Evolutionary conservation across 2,329 filamentous ascomycete species (phyloP), one percentile per base, ranked within the genome.

Genomic region (Phoma sp.): DNA sequence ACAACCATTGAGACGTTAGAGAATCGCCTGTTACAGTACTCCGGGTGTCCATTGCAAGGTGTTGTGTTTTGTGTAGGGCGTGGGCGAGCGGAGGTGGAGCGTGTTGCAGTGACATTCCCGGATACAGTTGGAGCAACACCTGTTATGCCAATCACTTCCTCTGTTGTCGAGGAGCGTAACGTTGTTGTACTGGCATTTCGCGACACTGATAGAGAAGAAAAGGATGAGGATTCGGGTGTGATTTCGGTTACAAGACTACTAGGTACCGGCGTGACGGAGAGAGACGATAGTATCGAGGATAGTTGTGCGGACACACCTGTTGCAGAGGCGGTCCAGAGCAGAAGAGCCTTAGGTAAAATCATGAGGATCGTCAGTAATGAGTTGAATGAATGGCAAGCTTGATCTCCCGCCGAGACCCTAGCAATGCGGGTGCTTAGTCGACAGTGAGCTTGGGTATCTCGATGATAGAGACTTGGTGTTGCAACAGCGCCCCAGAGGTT

Each of bases 1-100:
- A 71, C 65, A 4, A 75, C 71, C 60, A 72, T 65, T 2, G 73
- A 66, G 7, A 75, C 56, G 40, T 74, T 74, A 21, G 68, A 71
- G 48, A 73, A 68, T n/a, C 59, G 66, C 10, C 71, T 60, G 17
- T 56, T 46, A 55, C 72, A 75, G 30, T 73, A 68, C 26, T 75
- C 73, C n/a, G 59, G 47, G 45, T 73, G 53, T n/a, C 66, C 67
- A 47, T 75, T 75, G 59, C 73, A 75, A 17, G 66, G 61, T 37
- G 64, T 69, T 2, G 60, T 68, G 29, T 74, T 73, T 10, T 63
- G 57, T 6, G 59, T 48, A 11, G 61, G 57, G 15, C 47, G 61
- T 29, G 63, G 43, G 11, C 26, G 51, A 39, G 42, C 28, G 9
- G 59, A 50, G 2, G 60, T 53, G 18, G 50, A 59, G 6, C 56